Percentiles rank a stretch among this genome's conserved stretches.
phyloP scores from a whole-genome alignment of 2,329 filamentous ascomycete species.

The Fonsecaea erecta region DNA sequence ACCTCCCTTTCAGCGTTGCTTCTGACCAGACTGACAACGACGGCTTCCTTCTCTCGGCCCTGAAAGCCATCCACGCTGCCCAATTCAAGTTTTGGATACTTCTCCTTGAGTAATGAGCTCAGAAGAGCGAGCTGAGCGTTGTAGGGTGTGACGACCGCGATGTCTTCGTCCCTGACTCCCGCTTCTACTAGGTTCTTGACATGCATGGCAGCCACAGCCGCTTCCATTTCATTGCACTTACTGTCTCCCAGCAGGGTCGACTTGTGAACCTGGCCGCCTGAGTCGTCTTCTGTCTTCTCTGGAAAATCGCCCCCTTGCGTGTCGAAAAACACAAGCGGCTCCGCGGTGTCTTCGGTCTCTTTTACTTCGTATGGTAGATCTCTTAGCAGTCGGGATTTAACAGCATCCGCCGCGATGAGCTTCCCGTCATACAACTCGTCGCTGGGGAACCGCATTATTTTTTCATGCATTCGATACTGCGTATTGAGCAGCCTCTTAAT shows the following conservation, averaged over 20 bases:
- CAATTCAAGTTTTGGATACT: slow-evolving; percentile 84
- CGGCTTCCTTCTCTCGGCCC: slow-evolving; percentile 93
- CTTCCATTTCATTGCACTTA: slow-evolving; percentile 92
- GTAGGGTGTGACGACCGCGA: slow-evolving; percentile 94
- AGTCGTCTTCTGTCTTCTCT: slow-evolving; percentile 78
- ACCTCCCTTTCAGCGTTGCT: slow-evolving; percentile 88
- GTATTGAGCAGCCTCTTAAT: slow-evolving; percentile 96
- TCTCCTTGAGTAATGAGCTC: slow-evolving; percentile 75
- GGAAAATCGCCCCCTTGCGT: slow-evolving; percentile 93
- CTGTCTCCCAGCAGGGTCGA: slow-evolving; percentile 68
- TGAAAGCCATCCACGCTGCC: slow-evolving; percentile 98
- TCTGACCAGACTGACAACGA: slow-evolving; percentile 90
- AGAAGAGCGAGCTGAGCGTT: slow-evolving; percentile 88
- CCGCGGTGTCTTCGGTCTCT: slow-evolving; percentile 82
- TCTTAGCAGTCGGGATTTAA: slow-evolving; percentile 74
- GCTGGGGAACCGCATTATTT: slow-evolving; percentile 93
- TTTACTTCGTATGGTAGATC: slow-evolving; percentile 77
- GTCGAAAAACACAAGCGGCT: slow-evolving; percentile 91
- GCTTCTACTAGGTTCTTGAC: slow-evolving; percentile 75
- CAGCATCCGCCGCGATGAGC: slow-evolving; percentile 78
- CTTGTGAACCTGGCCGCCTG: slow-evolving; percentile 55
- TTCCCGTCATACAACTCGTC: slow-evolving; percentile 82
- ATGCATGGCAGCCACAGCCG: slow-evolving; percentile 76
- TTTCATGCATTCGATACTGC: slow-evolving; percentile 97
- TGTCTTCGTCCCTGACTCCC: slow-evolving; percentile 79